Evolutionary conservation across 352 stramenopile species (phyloP).

Genomic region (Globisporangium alternatum): DNA sequence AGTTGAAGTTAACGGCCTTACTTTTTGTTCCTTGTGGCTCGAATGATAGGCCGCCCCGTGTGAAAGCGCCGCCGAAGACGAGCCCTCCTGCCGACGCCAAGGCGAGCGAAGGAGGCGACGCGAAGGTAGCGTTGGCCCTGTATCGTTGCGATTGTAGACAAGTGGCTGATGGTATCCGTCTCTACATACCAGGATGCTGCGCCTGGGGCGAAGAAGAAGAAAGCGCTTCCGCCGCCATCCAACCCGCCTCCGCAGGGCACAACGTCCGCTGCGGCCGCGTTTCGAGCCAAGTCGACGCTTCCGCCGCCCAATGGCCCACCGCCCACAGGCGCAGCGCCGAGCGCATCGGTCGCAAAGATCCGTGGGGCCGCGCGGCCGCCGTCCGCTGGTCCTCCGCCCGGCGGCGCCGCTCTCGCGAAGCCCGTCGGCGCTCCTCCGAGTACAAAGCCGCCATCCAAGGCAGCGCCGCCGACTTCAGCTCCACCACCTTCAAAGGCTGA

Average conservation of each 20-base stretch:
- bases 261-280: conserved; percentile 54
- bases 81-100: conserved; percentile 35
- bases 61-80: conserved; percentile 39
- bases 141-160: not conserved
- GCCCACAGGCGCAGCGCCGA: conserved; percentile 35
- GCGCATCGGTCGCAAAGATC: conserved; percentile 73
- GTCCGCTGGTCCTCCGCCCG: conserved; percentile 30
- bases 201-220: conserved; percentile 57
- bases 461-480: conserved; percentile 4
- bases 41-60: conserved; percentile 18
- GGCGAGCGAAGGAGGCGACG: conserved; percentile 13
- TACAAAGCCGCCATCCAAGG: conserved; percentile 9
- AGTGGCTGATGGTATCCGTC: too few relatives aligned
- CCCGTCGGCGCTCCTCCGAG: conserved; percentile 20
- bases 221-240: conserved; percentile 57
- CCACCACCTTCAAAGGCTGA: conserved; percentile 18
- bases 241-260: conserved; percentile 62
- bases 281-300: conserved; percentile 62
- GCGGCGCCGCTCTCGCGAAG: conserved; percentile 23
- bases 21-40: not conserved
- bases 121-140: not conserved
- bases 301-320: conserved; percentile 63
- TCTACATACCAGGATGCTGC: too few relatives aligned
- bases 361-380: conserved; percentile 53
- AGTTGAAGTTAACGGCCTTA: not conserved